Percentiles rank a stretch among this genome's conserved stretches.
Conservation (phyloP, 2,329 filamentous ascomycete species). For the Aspergillus glaucus region DNA sequence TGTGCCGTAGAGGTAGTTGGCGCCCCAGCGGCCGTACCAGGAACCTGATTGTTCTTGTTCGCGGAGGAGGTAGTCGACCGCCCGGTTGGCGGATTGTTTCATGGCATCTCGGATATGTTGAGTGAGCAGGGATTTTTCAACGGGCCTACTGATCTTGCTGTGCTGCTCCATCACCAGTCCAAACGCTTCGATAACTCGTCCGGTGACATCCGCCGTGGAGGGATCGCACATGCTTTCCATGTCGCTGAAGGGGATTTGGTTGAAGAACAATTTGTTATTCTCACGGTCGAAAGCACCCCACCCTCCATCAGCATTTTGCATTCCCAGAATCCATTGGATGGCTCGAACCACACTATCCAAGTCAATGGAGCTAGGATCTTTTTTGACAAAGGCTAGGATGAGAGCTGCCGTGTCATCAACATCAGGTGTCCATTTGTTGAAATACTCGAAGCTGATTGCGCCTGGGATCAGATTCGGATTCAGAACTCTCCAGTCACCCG, state of each 20-base stretch:
- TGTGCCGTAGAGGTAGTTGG: conserved; percentile 32
- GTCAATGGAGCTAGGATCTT: conserved; percentile 7
- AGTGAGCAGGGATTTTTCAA: background rate
- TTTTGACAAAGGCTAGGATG: conserved; percentile 22
- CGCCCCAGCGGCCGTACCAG: conserved; percentile 31
- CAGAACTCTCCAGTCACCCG: conserved; percentile 26
- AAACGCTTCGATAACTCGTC: conserved; percentile 25
- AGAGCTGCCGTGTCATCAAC: conserved; percentile 28
- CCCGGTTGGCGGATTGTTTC: conserved; percentile 10
- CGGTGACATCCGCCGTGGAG: conserved; percentile 29
- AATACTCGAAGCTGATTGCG: conserved; percentile 27
- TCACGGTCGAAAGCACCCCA: conserved; percentile 32
- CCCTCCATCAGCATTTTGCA: conserved; percentile 34
- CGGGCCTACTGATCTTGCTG: background rate
- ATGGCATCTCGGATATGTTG: background rate
- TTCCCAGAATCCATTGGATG: conserved; percentile 25
- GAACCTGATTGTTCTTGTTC: conserved; percentile 20
- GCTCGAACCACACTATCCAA: conserved; percentile 9
- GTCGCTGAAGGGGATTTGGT: conserved; percentile 33
- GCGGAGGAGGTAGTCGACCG: conserved; percentile 16
- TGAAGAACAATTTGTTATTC: conserved; percentile 28
- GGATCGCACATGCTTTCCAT: conserved; percentile 31
- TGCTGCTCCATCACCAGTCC: conserved; percentile 15
- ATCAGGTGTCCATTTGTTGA: conserved; percentile 28
- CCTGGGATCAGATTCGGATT: conserved; percentile 16